Evolutionary conservation across 805 yeast genomes (phyloP).

Genomic region (Lachancea quebecensis): DNA sequence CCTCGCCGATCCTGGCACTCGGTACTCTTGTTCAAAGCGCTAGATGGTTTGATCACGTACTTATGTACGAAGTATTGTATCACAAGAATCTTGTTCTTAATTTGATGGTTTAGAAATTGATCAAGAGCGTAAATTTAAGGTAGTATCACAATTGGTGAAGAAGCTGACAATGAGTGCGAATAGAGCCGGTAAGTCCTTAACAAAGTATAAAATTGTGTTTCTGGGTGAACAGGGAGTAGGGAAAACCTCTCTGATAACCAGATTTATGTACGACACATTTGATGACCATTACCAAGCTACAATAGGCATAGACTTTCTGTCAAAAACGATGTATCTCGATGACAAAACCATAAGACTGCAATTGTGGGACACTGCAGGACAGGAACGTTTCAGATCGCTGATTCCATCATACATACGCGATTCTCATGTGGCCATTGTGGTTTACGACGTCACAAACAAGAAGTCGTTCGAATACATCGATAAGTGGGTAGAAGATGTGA

Average conservation of each 20-base stretch:
- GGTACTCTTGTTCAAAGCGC: too few species aligned
- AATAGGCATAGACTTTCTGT: slow-evolving; percentile 91
- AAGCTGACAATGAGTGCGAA: slow-evolving; percentile 4
- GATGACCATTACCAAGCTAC: slow-evolving; percentile 94
- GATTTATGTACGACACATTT: slow-evolving; percentile 96
- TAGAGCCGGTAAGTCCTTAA: slow-evolving; percentile 30
- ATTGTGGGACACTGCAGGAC: slow-evolving; percentile 98
- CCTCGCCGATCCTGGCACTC: too few species aligned
- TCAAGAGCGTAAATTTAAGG: too few species aligned
- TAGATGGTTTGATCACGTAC: too few species aligned
- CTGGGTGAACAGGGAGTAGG: slow-evolving; percentile 98
- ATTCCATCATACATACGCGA: slow-evolving; percentile 95
- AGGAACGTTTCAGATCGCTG: slow-evolving; percentile 88
- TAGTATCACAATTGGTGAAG: too few species aligned
- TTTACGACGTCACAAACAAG: slow-evolving; percentile 84
- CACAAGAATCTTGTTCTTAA: too few species aligned
- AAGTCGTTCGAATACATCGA: slow-evolving; percentile 77
- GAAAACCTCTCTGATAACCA: slow-evolving; percentile 89
- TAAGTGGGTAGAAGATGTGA: slow-evolving; percentile 93
- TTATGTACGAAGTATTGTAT: too few species aligned
- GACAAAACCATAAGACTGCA: slow-evolving; percentile 93
- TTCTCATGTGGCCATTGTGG: slow-evolving; percentile 94
- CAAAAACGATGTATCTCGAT: slow-evolving; percentile 91
- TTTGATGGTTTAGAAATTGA: too few species aligned
- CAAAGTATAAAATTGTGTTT: slow-evolving; percentile 83